Evolutionary conservation across 2,329 filamentous ascomycete genomes (phyloP), one percentile per base, ranked within the genome.

Genomic region (Colletotrichum zoysiae): DNA sequence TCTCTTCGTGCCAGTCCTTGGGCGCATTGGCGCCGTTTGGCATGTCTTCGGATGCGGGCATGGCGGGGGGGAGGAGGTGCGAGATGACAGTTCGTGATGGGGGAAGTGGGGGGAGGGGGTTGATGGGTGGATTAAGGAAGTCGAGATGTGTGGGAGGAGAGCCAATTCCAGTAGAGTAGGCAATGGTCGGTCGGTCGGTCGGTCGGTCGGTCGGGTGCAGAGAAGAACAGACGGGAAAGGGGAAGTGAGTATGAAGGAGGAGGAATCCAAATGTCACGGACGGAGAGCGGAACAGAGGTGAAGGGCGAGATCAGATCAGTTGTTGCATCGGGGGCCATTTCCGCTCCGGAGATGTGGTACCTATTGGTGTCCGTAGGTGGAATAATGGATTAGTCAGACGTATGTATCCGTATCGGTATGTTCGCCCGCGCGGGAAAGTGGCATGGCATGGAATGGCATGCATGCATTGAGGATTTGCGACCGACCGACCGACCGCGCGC

Each of bases 1-100:
- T 78, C 57, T 82, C 78, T 73, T 78, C 76, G 73, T 77, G 77
- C 77, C 75, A 77, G 74, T 77, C 62, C 18, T 72, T 70, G 72
- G 74, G 68, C 67, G 60, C 71, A 68, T 65, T 60, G 64, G 71
- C 67, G 63, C 53, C 55, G 14, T 50, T 58, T 56, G 58, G 63
- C 74, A 75, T 76, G 70, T 74, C 70, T 74, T 80, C 75, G 61
- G 78, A 77, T 59, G 63, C 71, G 38, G 73, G 73, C 73, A 74
- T 74, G 56, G 57, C 71, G 60, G 64, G 65, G 56, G 4, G 35
- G 42, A n/a, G n/a, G 14, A 18, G 42, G 2, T 42, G 65, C 18
- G 42, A 51, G 30, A 55, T 20, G 46, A 35, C 46, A 50, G 3
- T 56, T 56, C 50, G 50, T 38, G 5, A 56, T 38, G 14, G 16